Conservation (phyloP, 805 yeast species). For the Yamadazyma paraphyllophila region DNA sequence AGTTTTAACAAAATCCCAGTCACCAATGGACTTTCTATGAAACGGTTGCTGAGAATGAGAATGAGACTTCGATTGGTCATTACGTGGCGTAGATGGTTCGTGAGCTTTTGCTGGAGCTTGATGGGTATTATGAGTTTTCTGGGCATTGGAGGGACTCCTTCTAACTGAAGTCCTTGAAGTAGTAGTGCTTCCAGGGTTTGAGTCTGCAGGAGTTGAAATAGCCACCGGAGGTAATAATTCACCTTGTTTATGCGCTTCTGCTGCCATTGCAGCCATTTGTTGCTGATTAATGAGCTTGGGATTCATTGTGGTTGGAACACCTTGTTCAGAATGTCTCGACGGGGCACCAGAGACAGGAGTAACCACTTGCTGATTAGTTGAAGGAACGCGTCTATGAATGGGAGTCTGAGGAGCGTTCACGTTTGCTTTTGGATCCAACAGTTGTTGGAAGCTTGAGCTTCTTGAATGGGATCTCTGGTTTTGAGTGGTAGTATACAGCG, state of each 20-base stretch:
- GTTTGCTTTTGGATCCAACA: not conserved
- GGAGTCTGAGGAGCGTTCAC: slow-evolving; percentile 13
- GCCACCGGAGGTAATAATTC: slow-evolving; percentile 35
- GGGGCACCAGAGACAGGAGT: slow-evolving; percentile 8
- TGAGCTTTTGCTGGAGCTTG: not conserved
- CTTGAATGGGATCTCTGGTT: slow-evolving; percentile 17
- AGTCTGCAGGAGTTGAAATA: slow-evolving; percentile 13
- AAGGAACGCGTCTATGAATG: slow-evolving; percentile 12
- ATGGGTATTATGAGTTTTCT: not conserved
- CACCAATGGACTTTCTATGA: slow-evolving; percentile 88
- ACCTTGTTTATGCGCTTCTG: not conserved
- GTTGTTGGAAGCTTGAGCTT: slow-evolving; percentile 12
- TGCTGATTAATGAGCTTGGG: slow-evolving; percentile 12
- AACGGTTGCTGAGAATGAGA: slow-evolving; percentile 43
- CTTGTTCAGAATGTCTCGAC: too few species aligned
- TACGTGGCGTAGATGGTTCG: slow-evolving; percentile 2
- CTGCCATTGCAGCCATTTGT: slow-evolving; percentile 1
- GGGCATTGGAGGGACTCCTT: not conserved
- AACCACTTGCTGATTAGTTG: slow-evolving; percentile 4
- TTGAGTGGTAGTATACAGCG: slow-evolving; percentile 12
- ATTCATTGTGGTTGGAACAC: slow-evolving; percentile 7
- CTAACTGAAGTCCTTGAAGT: slow-evolving; percentile 10
- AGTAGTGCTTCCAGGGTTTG: slow-evolving; percentile 7
- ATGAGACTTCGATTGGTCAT: not conserved
- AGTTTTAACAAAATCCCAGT: slow-evolving; percentile 93